A percentile compares a stretch with the other conserved stretches of the same genome.
Conservation (phyloP, 2,329 filamentous ascomycete species). For the Arthrobotrys pseudoclavata region DNA sequence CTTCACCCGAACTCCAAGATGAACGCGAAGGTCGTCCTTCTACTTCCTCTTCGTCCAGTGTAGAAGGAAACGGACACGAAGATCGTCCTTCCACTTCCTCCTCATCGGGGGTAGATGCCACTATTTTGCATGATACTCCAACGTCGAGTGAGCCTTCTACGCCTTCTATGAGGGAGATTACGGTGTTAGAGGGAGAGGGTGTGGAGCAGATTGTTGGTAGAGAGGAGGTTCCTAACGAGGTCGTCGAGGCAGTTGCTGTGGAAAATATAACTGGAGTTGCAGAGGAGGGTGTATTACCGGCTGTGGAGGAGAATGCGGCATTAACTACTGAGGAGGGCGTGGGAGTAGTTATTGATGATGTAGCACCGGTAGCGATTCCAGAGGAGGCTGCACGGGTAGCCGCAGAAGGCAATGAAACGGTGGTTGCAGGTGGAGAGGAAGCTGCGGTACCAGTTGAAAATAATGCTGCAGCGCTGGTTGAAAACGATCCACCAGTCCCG, state of each 20-base stretch:
- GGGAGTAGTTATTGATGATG: background rate
- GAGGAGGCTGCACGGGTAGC: background rate
- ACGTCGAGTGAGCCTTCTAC: constrained; percentile 15
- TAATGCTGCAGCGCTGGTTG: background rate
- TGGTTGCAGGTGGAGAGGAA: background rate
- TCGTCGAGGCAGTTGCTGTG: background rate
- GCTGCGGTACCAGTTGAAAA: background rate
- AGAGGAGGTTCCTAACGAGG: background rate
- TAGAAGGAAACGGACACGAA: background rate
- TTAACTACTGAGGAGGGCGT: too few relatives aligned
- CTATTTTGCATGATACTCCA: background rate
- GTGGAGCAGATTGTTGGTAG: background rate
- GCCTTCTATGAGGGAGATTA: constrained; percentile 4
- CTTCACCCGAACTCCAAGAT: too few relatives aligned
- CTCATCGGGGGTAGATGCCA: background rate
- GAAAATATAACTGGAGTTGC: background rate
- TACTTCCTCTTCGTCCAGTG: background rate
- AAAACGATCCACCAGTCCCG: background rate
- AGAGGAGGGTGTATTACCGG: background rate
- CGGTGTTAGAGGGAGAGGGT: background rate
- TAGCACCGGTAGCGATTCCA: background rate
- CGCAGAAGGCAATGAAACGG: background rate
- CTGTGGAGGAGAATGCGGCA: background rate
- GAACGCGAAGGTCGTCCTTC: background rate
- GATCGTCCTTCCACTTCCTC: background rate